Evolutionary conservation across 352 stramenopile species (phyloP), one percentile per base, ranked within the genome.

Genomic region (Globisporangium carolinianum): DNA sequence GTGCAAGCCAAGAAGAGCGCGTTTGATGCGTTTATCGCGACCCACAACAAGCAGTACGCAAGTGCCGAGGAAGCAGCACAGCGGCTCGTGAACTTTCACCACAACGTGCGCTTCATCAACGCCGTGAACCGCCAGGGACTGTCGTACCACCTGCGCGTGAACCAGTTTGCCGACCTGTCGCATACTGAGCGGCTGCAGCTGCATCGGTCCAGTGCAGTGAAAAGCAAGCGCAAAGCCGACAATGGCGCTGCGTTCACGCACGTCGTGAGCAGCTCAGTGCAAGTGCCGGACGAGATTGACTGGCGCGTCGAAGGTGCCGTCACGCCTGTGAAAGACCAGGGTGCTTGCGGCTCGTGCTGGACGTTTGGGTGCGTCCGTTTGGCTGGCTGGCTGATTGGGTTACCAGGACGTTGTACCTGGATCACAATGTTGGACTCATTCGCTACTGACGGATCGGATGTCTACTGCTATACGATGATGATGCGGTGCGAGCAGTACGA

Each of bases 271-370:
- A 32, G 24, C 24, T 78, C 70, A 24, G 56, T 78, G 14, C 48
- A 61, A 4, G 58, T 83, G 1, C 75, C 84, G 0, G 76, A 79
- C n/a, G 83, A 90, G 53, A 79, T 90, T 48, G 88, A 97, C 53
- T 97, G 90, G 90, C 80, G 85, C 15, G 72, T 65, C 56, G 89
- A 92, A 50, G 86, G 86, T 24, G 87, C 86, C 1, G 88, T 97
- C 39, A 96, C 85, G 4, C 81, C 83, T 3, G 86, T 97, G 54
- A 97, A 97, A 51, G 86, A 97, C 62, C 91, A 97, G 71, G 89
- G 87, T 41, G 79, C 79, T 51, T 97, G 91, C 46, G 91, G 91
- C 15, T 96, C 87, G 39, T 97, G 91, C 79, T 97, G 91, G 91
- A 94, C 86, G 11, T 97, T 96, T 66, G 79, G 79, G 80, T 89